Conservation (phyloP, 768 basidiomycete genomes). For the Agaricus bisporus region DNA sequence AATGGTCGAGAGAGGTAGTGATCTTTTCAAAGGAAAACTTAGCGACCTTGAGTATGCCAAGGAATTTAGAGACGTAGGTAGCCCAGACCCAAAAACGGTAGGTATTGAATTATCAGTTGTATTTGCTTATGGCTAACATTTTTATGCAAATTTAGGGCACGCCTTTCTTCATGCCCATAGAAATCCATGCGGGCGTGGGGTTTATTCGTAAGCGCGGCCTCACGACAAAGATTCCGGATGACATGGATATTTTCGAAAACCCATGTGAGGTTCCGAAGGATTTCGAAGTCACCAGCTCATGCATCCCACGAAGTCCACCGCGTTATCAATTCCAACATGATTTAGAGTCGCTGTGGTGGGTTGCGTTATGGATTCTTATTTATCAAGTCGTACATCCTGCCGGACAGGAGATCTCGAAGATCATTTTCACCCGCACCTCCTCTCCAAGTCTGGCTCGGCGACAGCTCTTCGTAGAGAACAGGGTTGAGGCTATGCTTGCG, state of each 20-base stretch:
- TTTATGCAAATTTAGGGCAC: background rate
- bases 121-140: background rate
- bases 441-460: background rate
- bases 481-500: too few relatives aligned
- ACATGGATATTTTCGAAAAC: too few relatives aligned
- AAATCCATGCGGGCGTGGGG: background rate
- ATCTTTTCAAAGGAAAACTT: background rate
- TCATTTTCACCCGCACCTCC: background rate
- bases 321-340: slow-evolving; percentile 3
- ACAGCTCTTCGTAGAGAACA: too few relatives aligned
- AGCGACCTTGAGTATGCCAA: slow-evolving; percentile 11
- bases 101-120: background rate
- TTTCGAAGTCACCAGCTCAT: too few relatives aligned
- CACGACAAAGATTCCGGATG: too few relatives aligned
- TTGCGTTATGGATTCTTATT: slow-evolving; percentile 1
- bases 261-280: too few relatives aligned
- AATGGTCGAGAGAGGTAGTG: background rate
- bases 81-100: slow-evolving; percentile 4
- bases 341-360: slow-evolving; percentile 9
- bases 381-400: background rate
- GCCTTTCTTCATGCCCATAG: slow-evolving; percentile 9
- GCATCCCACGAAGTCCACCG: background rate
- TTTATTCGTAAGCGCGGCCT: background rate
- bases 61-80: background rate
- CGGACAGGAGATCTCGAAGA: background rate